A percentile compares a stretch with the other conserved stretches of the same genome.
phyloP scores from a whole-genome alignment of 805 yeast species.

The Ogataea henricii region DNA sequence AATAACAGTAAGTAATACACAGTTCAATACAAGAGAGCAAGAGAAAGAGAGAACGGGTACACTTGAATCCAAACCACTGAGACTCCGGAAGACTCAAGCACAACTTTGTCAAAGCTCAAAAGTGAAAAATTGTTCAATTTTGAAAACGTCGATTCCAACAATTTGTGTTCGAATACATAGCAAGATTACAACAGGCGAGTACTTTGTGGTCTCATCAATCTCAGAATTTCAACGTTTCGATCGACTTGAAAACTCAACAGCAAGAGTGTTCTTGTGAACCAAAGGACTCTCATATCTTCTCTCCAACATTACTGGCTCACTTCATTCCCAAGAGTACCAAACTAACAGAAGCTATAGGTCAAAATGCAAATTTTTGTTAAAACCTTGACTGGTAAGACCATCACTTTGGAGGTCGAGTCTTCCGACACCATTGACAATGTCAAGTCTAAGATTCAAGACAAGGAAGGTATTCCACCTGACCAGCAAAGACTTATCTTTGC shows the following conservation, averaged over 20 bases:
- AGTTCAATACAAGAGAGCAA: background rate
- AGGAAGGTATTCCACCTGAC: conserved; percentile 97
- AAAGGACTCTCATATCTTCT: background rate
- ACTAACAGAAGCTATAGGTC: conserved; percentile 26
- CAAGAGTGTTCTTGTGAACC: too few relatives aligned
- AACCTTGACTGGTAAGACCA: conserved; percentile 99
- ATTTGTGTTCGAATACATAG: background rate
- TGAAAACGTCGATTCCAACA: background rate
- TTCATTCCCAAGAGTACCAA: background rate
- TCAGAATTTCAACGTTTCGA: background rate
- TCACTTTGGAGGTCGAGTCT: conserved; percentile 82
- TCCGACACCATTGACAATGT: conserved; percentile 95
- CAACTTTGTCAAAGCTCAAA: background rate
- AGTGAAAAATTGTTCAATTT: background rate
- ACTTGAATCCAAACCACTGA: background rate
- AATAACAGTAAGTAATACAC: conserved; percentile 12
- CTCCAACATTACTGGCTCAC: background rate
- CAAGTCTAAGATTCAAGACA: conserved; percentile 93
- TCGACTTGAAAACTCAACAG: background rate
- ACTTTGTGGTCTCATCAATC: too few relatives aligned
- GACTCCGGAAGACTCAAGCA: background rate
- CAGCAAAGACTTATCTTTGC: conserved; percentile 95
- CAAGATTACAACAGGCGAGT: background rate
- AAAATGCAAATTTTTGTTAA: conserved; percentile 96
- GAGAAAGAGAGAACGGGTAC: background rate